Base-by-base conservation (phyloP, 1,284 basidiomycete genomes). In the Irpex rosettiformis region DNA sequence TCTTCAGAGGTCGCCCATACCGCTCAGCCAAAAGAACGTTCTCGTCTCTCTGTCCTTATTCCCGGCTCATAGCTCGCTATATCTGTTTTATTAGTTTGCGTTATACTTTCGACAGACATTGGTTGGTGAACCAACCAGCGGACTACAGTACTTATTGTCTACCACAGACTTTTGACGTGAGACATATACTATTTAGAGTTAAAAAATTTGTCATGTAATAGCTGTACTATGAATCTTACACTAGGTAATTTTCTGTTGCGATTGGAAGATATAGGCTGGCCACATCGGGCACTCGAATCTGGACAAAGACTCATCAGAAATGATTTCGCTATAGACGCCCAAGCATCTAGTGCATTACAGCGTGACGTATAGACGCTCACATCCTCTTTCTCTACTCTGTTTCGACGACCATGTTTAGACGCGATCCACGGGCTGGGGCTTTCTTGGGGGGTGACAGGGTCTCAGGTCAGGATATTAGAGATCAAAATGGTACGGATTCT, bases 371-470 rank as follows among this genome's bases (percentile, higher is more conserved):
- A 51, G 48, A 51, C 48, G 48, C 48, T 24, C 18, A n/a, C 22
- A 16, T n/a, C 13, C 48, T 51, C 27, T 27, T 28, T 18, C 22
- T 13, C 48, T 51, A 28, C 48, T 28, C 27, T 24, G 27, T 51
- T 51, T 24, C 48, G 48, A 51, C 48, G 47, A 54, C 57, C 56
- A 91, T 93, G 84, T 93, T 91, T 70, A 89, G 91, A 83, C 86
- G 91, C 71, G 91, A 93, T 83, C 88, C 91, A 60, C 78, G 88
- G 67, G 89, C 88, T 64, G 93, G 93, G 58, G 89, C 91, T 48
- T 98, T 98, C 73, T 81, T 98, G 48, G 96, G 96, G 62, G 96
- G 96, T 43, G 91, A 96, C 75, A 84, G 96, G 71, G 88, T 96
- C 33, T 92, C 93, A 68, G 96, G 96, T 8, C 93, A 96, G 70